These are phyloP conservation scores for Erysimum cheiri DNA, from an alignment of 441 rosid genomes.

Conservation along the genomic window DNA sequence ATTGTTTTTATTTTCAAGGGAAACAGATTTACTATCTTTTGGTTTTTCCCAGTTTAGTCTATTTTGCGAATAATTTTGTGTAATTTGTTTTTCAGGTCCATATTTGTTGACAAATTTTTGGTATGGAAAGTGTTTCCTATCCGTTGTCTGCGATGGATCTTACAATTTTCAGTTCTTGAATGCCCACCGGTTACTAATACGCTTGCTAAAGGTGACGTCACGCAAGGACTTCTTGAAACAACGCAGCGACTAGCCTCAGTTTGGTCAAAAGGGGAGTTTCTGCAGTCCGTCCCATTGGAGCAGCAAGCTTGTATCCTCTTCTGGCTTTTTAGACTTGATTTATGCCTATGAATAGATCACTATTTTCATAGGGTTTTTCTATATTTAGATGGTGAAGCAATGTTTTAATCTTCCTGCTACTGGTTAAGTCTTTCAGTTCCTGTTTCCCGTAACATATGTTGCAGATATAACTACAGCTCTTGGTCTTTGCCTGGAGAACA, in stretches of 20 bases:
- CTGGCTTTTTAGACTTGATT: slow-evolving; percentile 25
- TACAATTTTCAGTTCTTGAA: slow-evolving; percentile 82
- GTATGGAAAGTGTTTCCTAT: slow-evolving; percentile 96
- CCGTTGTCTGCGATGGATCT: slow-evolving; percentile 87
- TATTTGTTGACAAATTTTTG: slow-evolving; percentile 87
- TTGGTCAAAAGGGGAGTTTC: slow-evolving; percentile 86
- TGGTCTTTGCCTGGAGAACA: slow-evolving; percentile 89
- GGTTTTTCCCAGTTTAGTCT: slow-evolving; percentile 20
- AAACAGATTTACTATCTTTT: slow-evolving; percentile 16
- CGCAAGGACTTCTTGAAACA: slow-evolving; percentile 60
- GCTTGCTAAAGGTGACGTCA: slow-evolving; percentile 51
- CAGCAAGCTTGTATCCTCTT: slow-evolving; percentile 98
- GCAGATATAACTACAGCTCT: slow-evolving; percentile 90
- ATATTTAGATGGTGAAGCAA: slow-evolving; percentile 27
- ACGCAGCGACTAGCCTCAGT: slow-evolving; percentile 66
- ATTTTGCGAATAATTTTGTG: slow-evolving; percentile 25
- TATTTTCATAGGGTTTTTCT: slow-evolving; percentile 21
- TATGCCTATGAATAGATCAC: slow-evolving; percentile 11
- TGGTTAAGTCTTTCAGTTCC: slow-evolving; percentile 33
- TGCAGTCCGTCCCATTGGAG: slow-evolving; percentile 75
- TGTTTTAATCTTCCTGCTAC: slow-evolving; percentile 22
- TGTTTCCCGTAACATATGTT: slow-evolving; percentile 52
- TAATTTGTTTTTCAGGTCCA: slow-evolving; percentile 58
- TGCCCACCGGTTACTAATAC: slow-evolving; percentile 65
- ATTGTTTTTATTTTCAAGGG: neutral